A percentile compares a stretch with the other conserved stretches of the same genome.
These are phyloP conservation scores for Emergomyces orientalis DNA, from an alignment of 2,329 filamentous ascomycete species.

Conservation along the genomic window DNA sequence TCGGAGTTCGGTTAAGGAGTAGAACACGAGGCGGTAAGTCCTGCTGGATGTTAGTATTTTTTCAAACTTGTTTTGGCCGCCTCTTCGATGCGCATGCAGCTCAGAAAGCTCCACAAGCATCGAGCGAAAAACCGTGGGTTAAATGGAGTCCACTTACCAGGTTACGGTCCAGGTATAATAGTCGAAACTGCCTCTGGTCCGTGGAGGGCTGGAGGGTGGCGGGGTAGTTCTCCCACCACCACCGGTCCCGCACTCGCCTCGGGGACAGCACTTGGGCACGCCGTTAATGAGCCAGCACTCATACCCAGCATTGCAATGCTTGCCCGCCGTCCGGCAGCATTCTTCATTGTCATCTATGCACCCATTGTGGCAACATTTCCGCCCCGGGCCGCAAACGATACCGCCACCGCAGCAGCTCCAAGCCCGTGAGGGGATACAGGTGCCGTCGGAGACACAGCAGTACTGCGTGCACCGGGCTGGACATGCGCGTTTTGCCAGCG, in stretches of 20 bases:
- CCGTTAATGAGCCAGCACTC: slow-evolving; percentile 2
- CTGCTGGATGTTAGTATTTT: not conserved
- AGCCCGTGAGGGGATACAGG: not conserved
- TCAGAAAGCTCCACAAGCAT: not conserved
- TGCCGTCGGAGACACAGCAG: slow-evolving; percentile 1
- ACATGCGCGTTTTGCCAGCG: not conserved
- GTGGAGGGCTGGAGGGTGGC: not conserved
- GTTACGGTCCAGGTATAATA: slow-evolving; percentile 5
- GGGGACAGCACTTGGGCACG: not conserved
- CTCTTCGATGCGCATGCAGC: not conserved
- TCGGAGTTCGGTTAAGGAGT: not conserved
- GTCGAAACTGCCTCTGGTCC: not conserved
- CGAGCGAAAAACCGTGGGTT: too few species aligned
- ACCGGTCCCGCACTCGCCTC: not conserved
- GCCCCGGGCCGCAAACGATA: not conserved
- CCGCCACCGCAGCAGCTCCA: slow-evolving; percentile 1
- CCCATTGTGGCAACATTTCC: slow-evolving; percentile 5
- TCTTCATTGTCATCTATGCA: not conserved
- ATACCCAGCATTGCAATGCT: not conserved
- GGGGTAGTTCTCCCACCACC: not conserved
- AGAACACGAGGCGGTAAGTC: slow-evolving; percentile 1
- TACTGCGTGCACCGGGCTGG: not conserved
- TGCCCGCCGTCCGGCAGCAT: not conserved
- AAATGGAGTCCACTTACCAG: not conserved
- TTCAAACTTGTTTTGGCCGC: not conserved